Evolutionary conservation across 1,284 basidiomycete species (phyloP).

Genomic region (Heterobasidion occidentale): DNA sequence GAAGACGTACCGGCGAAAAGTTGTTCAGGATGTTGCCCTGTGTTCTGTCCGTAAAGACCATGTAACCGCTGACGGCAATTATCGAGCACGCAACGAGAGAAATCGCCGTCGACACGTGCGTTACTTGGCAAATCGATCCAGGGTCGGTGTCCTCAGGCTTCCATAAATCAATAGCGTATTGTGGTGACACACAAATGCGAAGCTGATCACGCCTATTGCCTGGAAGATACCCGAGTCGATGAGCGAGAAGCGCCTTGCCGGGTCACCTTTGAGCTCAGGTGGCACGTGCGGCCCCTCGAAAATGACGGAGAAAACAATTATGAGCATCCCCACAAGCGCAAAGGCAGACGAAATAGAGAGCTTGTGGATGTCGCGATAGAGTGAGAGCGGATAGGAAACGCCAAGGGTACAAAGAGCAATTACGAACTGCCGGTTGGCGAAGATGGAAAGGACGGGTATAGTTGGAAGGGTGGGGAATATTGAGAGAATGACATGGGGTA

Average conservation of each 20-base stretch:
- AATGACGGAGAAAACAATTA: slow-evolving; percentile 87
- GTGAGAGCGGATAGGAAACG: slow-evolving; percentile 90
- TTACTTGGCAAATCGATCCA: slow-evolving; percentile 93
- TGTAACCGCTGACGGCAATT: slow-evolving; percentile 86
- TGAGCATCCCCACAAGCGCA: slow-evolving; percentile 86
- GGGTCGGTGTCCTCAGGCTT: slow-evolving; percentile 84
- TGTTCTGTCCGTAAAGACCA: slow-evolving; percentile 93
- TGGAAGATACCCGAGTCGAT: slow-evolving; percentile 78
- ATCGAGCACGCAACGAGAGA: slow-evolving; percentile 78
- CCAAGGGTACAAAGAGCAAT: slow-evolving; percentile 80
- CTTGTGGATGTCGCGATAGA: slow-evolving; percentile 97
- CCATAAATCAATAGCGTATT: slow-evolving; percentile 95
- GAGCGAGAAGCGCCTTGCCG: slow-evolving; percentile 62
- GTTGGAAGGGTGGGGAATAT: slow-evolving; percentile 72
- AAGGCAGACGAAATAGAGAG: slow-evolving; percentile 89
- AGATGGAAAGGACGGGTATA: slow-evolving; percentile 66
- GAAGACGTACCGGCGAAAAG: slow-evolving; percentile 56
- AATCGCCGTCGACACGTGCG: slow-evolving; percentile 82
- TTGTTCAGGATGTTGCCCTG: slow-evolving; percentile 94
- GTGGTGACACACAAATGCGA: slow-evolving; percentile 92
- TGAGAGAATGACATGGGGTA: slow-evolving; percentile 88
- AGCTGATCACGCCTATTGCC: slow-evolving; percentile 93
- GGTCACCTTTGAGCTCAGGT: slow-evolving; percentile 71
- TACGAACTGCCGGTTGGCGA: slow-evolving; percentile 85
- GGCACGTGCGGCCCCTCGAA: slow-evolving; percentile 82